These are phyloP conservation scores for Ceratocystis diversiconidia DNA, from an alignment of 2,329 filamentous ascomycete species.

Conservation along the genomic window DNA sequence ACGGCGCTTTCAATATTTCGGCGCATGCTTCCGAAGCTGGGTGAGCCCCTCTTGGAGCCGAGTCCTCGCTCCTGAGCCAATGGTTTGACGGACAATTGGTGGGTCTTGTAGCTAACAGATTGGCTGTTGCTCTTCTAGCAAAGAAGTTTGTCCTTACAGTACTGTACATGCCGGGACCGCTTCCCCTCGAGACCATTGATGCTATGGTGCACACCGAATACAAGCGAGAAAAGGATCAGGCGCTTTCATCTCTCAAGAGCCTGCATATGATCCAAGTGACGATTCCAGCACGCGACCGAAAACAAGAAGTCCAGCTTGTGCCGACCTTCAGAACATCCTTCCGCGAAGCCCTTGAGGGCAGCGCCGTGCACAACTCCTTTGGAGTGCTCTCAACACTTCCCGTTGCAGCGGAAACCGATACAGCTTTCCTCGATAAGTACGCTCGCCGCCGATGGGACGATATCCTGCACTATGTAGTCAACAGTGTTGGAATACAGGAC, in stretches of 20 bases:
- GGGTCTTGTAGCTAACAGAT: background rate
- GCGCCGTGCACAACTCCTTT: conserved; percentile 74
- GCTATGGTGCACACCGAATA: conserved; percentile 62
- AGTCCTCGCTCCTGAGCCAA: background rate
- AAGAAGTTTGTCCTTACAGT: conserved; percentile 94
- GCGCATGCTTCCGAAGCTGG: conserved; percentile 87
- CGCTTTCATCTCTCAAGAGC: conserved; percentile 63
- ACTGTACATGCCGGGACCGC: conserved; percentile 73
- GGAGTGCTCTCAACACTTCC: conserved; percentile 64
- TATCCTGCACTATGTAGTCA: conserved; percentile 90
- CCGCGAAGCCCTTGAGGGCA: conserved; percentile 74
- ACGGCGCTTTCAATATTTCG: conserved; percentile 91
- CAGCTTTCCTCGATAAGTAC: conserved; percentile 67
- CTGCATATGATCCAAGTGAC: conserved; percentile 74
- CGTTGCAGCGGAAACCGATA: conserved; percentile 47
- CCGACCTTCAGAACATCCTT: conserved; percentile 72
- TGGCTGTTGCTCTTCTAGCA: conserved; percentile 35
- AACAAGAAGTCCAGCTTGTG: conserved; percentile 61
- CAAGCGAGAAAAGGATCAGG: conserved; percentile 54
- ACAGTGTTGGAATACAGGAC: conserved; percentile 45
- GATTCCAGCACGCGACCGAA: conserved; percentile 43
- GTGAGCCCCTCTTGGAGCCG: conserved; percentile 28
- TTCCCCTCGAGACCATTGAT: conserved; percentile 69
- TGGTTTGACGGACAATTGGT: background rate
- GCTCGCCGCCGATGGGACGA: conserved; percentile 87